Evolutionary conservation across 768 basidiomycete genomes (phyloP), one percentile per base, ranked within the genome.

Genomic region (Rhodosporidiobolus odoratus): DNA sequence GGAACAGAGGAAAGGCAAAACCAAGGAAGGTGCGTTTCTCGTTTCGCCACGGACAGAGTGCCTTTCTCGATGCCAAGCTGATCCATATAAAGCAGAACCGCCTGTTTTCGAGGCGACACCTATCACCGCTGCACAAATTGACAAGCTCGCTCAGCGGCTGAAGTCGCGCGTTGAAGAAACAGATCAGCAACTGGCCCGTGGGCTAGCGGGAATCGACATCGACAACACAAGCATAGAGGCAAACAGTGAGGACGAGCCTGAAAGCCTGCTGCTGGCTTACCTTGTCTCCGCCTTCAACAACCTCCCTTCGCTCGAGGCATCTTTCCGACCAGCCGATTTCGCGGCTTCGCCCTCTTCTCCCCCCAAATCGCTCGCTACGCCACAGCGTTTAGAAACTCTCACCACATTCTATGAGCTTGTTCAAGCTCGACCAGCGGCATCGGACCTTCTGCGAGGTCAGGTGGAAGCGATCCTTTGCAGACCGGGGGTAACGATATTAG

Each of bases 241-340:
- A 15, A 15, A n/a, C 4, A 27, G n/a, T 15, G 40, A 62, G 21
- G 40, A 35, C 45, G 61, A 62, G 15, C 47, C 54, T 0, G 69
- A 66, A 32, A 45, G 62, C n/a, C 7, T 35, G 23, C 50, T 66
- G 4, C n/a, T 65, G 41, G 58, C 40, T 1, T 25, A 56, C 8
- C n/a, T 70, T 21, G 30, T 38, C 7, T 34, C 58, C 1, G 38
- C 65, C 1, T 71, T 66, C 60, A 40, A 35, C 40, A 62, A 65
- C 41, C 56, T 71, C 40, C 60, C 61, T 10, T 43, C 60, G n/a
- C 52, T 71, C 47, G 65, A 66, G 13, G 45, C 41, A 0, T 71
- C 65, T 0, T 66, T 71, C 50, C 47, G 58, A 0, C 48, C 56
- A 10, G 41, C 62, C 35, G 21, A 1, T 1, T 13, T 50, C 38